phyloP scores from a whole-genome alignment of 352 stramenopile species.

The Pythium dissimile region DNA sequence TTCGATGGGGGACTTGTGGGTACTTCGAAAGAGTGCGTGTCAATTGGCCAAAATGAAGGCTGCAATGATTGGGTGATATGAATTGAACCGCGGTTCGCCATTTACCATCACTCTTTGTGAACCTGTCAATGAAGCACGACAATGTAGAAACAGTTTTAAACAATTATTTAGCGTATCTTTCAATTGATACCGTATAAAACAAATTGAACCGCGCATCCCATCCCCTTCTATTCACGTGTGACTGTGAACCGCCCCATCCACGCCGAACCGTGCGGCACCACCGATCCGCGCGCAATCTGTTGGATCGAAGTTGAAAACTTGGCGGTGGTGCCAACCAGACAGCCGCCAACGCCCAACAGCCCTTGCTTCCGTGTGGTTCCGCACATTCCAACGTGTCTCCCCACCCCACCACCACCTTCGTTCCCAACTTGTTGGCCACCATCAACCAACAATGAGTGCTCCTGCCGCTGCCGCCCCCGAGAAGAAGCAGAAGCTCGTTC shows the following conservation, averaged over 20 bases:
- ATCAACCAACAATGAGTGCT: background rate
- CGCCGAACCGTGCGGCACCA: constrained; percentile 20
- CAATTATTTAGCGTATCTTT: background rate
- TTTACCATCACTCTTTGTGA: no score
- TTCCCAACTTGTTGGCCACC: background rate
- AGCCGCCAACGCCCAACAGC: background rate
- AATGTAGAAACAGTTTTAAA: no score
- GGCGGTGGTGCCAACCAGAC: background rate
- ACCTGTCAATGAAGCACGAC: no score
- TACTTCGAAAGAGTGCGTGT: no score
- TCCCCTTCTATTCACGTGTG: constrained; percentile 2
- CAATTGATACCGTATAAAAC: constrained; percentile 15
- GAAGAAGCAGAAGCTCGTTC: constrained; percentile 70
- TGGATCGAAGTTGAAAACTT: constrained; percentile 15
- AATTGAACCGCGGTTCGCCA: no score
- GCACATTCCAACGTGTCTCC: constrained; percentile 25
- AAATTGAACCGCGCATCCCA: background rate
- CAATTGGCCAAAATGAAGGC: no score
- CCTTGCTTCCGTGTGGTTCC: background rate
- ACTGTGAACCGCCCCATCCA: constrained; percentile 8
- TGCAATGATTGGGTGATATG: no score
- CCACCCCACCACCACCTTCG: background rate
- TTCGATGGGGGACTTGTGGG: no score
- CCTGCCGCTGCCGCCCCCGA: constrained; percentile 29
- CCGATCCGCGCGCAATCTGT: constrained; percentile 7